phyloP scores from a whole-genome alignment of 169 alveolate genomes.

The Babesia divergens region DNA sequence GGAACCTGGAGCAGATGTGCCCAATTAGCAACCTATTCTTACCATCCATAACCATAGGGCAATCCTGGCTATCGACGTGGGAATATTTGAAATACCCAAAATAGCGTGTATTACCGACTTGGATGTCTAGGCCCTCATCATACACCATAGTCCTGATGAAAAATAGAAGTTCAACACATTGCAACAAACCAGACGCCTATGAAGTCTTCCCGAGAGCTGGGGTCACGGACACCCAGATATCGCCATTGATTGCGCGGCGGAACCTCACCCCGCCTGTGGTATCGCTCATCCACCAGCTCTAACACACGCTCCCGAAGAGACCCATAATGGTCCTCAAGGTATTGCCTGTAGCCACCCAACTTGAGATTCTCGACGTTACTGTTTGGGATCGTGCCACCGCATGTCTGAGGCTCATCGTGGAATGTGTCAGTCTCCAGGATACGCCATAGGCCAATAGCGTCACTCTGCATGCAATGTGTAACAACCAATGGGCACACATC shows the following conservation, averaged over 20 bases:
- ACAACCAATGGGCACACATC: background rate
- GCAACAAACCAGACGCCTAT: conserved; percentile 44
- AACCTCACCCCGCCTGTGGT: conserved; percentile 3
- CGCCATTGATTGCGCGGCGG: conserved; percentile 60
- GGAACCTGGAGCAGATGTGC: background rate
- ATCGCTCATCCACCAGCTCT: conserved; percentile 53
- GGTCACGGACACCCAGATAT: conserved; percentile 19
- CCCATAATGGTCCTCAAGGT: conserved; percentile 31
- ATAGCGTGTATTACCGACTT: conserved; percentile 27
- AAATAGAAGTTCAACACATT: background rate
- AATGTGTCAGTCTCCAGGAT: conserved; percentile 32
- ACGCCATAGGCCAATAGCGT: conserved; percentile 55
- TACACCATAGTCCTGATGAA: conserved; percentile 62
- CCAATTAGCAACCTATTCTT: background rate
- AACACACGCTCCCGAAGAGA: conserved; percentile 13
- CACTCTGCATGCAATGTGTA: conserved; percentile 44
- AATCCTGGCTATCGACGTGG: conserved; percentile 18
- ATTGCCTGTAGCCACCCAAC: conserved; percentile 35
- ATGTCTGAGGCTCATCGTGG: conserved; percentile 33
- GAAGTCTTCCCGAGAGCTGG: background rate
- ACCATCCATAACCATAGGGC: conserved; percentile 47
- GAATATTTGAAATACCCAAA: conserved; percentile 56
- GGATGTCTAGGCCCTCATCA: conserved; percentile 57
- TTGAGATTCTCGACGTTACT: conserved; percentile 47
- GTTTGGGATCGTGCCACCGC: conserved; percentile 61